Conservation (phyloP, 176 grass and related monocot genomes). For the Triticum monococcum region DNA sequence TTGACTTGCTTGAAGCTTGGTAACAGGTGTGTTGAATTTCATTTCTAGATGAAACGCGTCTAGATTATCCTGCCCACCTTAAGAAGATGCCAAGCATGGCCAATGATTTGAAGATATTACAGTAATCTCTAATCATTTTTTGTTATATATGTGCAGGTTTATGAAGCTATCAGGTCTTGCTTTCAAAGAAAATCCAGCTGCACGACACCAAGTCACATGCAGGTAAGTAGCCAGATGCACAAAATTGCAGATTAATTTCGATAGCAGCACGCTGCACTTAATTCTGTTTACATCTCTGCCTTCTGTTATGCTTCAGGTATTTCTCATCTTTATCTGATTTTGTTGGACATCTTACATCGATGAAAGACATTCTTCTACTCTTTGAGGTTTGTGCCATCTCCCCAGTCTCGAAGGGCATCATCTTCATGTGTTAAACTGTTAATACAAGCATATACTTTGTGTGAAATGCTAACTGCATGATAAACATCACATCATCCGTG, state of each 20-base stretch:
- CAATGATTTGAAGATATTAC: conserved; percentile 17
- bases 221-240: conserved; percentile 32
- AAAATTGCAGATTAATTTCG: conserved; percentile 18
- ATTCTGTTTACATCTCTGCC: conserved; percentile 17
- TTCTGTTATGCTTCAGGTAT: conserved; percentile 42
- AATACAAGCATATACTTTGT: background rate
- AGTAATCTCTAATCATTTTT: background rate
- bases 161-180: conserved; percentile 42
- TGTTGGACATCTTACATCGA: conserved; percentile 21
- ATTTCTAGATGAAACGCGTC: background rate
- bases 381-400: conserved; percentile 51
- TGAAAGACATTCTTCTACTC: conserved; percentile 43
- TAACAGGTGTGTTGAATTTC: conserved; percentile 49
- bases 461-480: background rate
- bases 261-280: background rate
- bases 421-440: background rate
- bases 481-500: conserved; percentile 5
- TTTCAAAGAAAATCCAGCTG: conserved; percentile 48
- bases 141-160: conserved; percentile 44
- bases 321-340: conserved; percentile 42
- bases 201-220: conserved; percentile 30
- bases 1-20: conserved; percentile 44
- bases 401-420: background rate
- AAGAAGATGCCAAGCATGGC: background rate
- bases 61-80: background rate